phyloP scores from a whole-genome alignment of 768 basidiomycete genomes.

The Calocybe indica region DNA sequence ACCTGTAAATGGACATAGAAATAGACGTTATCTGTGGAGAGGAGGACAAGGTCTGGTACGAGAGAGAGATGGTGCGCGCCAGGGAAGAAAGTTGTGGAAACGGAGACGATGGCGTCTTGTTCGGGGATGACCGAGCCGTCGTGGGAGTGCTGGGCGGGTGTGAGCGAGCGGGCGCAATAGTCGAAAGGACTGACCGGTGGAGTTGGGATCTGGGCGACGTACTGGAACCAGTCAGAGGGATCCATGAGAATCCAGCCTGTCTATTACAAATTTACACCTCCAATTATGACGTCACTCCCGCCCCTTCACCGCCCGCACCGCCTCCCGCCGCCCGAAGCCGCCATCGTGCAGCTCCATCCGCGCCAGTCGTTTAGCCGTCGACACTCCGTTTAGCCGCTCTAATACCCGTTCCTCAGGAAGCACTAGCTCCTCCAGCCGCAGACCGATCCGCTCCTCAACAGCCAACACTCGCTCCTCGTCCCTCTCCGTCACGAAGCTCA shows the following conservation, averaged over 20 bases:
- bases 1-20: constrained; percentile 72
- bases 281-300: constrained; percentile 8
- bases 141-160: constrained; percentile 32
- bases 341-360: constrained; percentile 92
- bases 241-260: constrained; percentile 9
- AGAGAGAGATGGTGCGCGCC: constrained; percentile 50
- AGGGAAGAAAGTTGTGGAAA: constrained; percentile 81
- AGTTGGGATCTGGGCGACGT: constrained; percentile 46
- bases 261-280: neutral
- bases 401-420: constrained; percentile 79
- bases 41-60: constrained; percentile 58
- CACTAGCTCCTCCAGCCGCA: constrained; percentile 62
- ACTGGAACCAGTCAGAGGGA: constrained; percentile 3
- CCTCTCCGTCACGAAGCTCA: constrained; percentile 92
- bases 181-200: constrained; percentile 45
- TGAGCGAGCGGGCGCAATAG: neutral
- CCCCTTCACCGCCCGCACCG: constrained; percentile 68
- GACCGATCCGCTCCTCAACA: constrained; percentile 86
- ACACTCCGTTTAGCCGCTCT: constrained; percentile 82
- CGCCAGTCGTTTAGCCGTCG: constrained; percentile 87
- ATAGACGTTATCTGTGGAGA: constrained; percentile 74
- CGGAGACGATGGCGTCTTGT: constrained; percentile 50
- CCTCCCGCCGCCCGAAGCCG: constrained; percentile 84
- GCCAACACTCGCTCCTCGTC: constrained; percentile 80
- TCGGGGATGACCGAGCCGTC: constrained; percentile 39